A percentile compares a stretch with the other conserved stretches of the same genome.
Conservation (phyloP, 2,329 filamentous ascomycete genomes). For the Alternaria brassicicola region DNA sequence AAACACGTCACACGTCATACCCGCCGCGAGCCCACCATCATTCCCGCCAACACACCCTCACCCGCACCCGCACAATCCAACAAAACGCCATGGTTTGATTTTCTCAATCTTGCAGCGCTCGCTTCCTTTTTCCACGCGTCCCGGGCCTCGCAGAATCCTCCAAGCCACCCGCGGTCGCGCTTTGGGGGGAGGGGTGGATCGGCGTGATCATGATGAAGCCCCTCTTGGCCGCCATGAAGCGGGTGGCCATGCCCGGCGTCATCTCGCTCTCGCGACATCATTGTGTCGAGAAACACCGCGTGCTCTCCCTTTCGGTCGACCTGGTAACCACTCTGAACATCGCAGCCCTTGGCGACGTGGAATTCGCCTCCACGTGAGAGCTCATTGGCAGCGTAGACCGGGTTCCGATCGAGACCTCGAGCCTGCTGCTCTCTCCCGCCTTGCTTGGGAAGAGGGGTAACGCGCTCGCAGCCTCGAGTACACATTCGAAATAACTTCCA, state of each 20-base stretch:
- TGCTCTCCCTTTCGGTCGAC: constrained; percentile 1
- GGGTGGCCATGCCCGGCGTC: constrained; percentile 6
- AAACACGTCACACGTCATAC: constrained; percentile 19
- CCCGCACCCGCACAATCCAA: background rate
- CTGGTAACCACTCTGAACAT: constrained; percentile 2
- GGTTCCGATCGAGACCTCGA: constrained; percentile 4
- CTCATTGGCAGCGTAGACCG: constrained; percentile 8
- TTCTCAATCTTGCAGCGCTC: background rate
- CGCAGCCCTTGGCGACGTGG: constrained; percentile 6
- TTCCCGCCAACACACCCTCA: background rate
- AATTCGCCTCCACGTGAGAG: constrained; percentile 6
- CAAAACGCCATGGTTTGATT: background rate
- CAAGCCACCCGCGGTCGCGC: constrained; percentile 3
- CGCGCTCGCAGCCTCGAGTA: background rate
- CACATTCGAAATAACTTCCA: background rate
- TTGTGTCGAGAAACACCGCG: background rate
- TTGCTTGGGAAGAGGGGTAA: constrained; percentile 18
- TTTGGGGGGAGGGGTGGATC: background rate
- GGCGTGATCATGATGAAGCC: constrained; percentile 5
- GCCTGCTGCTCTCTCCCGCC: constrained; percentile 12
- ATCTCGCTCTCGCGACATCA: constrained; percentile 10
- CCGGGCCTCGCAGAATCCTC: background rate
- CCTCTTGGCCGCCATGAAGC: constrained; percentile 2
- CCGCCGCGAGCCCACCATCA: background rate
- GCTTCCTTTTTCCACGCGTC: background rate